Evolutionary conservation across 169 alveolate species (phyloP), one percentile per base, ranked within the genome.

Genomic region (Plasmodium falciparum): DNA sequence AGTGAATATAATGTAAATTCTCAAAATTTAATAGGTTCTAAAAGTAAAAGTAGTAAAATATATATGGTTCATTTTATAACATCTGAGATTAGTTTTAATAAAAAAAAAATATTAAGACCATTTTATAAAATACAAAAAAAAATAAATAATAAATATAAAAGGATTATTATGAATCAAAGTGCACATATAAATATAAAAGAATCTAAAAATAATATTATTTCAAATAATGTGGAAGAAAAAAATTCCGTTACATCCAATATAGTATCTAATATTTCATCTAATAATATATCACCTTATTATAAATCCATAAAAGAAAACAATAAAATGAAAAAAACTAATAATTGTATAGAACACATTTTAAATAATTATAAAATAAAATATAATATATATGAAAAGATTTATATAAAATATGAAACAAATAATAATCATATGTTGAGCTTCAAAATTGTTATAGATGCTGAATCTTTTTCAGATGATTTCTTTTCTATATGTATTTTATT

Each of bases 391-490:
- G 74, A 74, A 15, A 61, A 74, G 11, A 54, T 74, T 2, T 17
- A 61, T 43, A n/a, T 74, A 20, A 74, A 74, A 43, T 22, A 39
- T 26, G 22, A 39, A 4, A 9, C 22, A 1, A 67, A 13, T 11
- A 3, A 43, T 6, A 9, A 33, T 15, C 15, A 11, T 7, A 62
- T 22, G 9, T 0, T 45, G 45, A 29, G 12, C 39, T 17, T 59
- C 20, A 54, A 74, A 43, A 33, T 74, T 50, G 74, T 74, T 20
- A 52, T 74, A 74, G 88, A 74, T 54, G 88, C 73, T 3, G 88
- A 74, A 74, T 39, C 22, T 6, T 74, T 74, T 47, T 74, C 88
- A 2, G 88, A 74, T 22, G 88, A 74, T 22, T 74, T 74, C 9
- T 59, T 74, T 43, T 63, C 88, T 9, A 24, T 74, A 15, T 61